A percentile compares a stretch with the other conserved stretches of the same genome.
Conservation (phyloP, 1,284 basidiomycete species). For the Neonothopanus nambi region DNA sequence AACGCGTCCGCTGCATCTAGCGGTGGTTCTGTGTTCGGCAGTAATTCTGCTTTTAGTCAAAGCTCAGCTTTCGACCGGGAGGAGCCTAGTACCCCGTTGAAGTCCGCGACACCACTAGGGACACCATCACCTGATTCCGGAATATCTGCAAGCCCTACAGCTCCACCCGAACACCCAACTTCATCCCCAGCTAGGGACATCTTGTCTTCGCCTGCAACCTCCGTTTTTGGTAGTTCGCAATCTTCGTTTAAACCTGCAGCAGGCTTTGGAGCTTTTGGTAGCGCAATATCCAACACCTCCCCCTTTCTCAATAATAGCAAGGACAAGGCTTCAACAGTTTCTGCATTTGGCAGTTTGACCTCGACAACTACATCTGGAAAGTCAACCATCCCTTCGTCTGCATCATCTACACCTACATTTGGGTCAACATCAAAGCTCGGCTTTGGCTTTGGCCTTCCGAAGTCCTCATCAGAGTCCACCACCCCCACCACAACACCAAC, state of each 20-base stretch:
- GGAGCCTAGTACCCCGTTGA: too few species aligned
- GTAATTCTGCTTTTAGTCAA: too few species aligned
- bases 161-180: too few species aligned
- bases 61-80: too few species aligned
- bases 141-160: too few species aligned
- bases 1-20: too few species aligned
- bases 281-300: conserved; percentile 38
- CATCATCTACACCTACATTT: conserved; percentile 33
- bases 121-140: too few species aligned
- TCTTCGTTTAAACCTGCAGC: conserved; percentile 32
- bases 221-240: neutral
- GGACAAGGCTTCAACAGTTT: conserved; percentile 27
- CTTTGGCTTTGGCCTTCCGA: conserved; percentile 17
- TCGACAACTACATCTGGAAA: conserved; percentile 20
- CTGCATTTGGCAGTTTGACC: conserved; percentile 34
- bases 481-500: conserved; percentile 31
- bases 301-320: conserved; percentile 54
- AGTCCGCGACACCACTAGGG: too few species aligned
- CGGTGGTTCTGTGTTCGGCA: too few species aligned
- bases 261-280: conserved; percentile 44
- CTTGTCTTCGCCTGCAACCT: too few species aligned
- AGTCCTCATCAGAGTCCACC: conserved; percentile 2
- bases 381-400: conserved; percentile 6
- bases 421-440: conserved; percentile 41
- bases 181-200: too few species aligned